Base-by-base conservation (phyloP, 2,329 filamentous ascomycete genomes). In the Pestalotiopsis sp. region DNA sequence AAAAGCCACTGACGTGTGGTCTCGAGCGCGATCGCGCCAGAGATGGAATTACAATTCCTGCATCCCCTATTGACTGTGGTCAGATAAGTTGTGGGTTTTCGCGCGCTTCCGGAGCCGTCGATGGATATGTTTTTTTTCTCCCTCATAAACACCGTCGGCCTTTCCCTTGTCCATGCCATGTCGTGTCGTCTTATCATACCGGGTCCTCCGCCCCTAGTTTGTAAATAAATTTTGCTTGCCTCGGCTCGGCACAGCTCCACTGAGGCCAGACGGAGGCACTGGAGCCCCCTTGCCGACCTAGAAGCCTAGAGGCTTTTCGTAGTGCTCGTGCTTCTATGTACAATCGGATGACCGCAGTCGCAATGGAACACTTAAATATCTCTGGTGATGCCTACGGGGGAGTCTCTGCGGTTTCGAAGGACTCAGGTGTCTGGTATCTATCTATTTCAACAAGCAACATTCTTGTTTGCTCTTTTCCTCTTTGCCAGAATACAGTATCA, bases 31-130 rank as follows among this genome's bases (percentile, higher is more conserved):
- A 36, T 62, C 61, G 38, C 23, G n/a, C 25, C 61, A 36, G 61
- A 64, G 40, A 64, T 25, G 25, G n/a, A 64, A 64, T 64, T 64
- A 52, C 41, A 52, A 64, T 64, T 64, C n/a, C 61, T 64, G 61
- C 38, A 25, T 20, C 61, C 40, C 40, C 38, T 25, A 64, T 62
- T 62, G 59, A 20, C 31, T 62, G 59, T 40, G 25, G 7, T 62
- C 12, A 17, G 62, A 65, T 25, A 49, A 65, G 14, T 65, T 65
- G 40, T 65, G 59, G 59, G 20, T 40, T 40, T 12, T 27, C 20
- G 7, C 2, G 36, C 25, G 25, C 59, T 17, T 36, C 31, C 59
- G 59, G 59, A 36, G 59, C 59, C 59, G 59, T 40, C 17, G 4
- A 36, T 62, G 62, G 62, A 56, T 49, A 65, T 65, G 31, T 36